These are phyloP conservation scores for Panaeolus cyanescens DNA, from an alignment of 768 basidiomycete species.

Conservation along the genomic window DNA sequence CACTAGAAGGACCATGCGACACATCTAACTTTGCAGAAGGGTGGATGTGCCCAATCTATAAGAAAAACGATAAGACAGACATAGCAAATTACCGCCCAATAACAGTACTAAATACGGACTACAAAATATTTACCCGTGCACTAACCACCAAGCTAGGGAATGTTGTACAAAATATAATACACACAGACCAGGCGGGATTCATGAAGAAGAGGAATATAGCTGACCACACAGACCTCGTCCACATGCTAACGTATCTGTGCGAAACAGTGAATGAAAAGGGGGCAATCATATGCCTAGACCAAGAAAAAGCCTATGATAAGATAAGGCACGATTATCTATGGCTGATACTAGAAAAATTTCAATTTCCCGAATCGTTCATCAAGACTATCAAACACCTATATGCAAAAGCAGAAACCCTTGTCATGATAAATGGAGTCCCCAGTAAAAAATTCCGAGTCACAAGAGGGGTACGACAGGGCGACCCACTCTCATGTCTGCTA, in stretches of 20 bases:
- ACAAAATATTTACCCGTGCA: constrained; percentile 30
- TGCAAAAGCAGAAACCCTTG: constrained; percentile 21
- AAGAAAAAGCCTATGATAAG: too few relatives aligned
- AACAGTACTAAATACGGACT: too few relatives aligned
- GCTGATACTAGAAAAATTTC: constrained; percentile 21
- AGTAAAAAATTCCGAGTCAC: constrained; percentile 26
- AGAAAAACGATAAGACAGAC: constrained; percentile 33
- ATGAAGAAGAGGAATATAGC: constrained; percentile 27
- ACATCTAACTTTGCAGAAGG: constrained; percentile 26
- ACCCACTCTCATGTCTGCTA: constrained; percentile 36
- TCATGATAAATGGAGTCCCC: constrained; percentile 34
- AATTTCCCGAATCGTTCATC: constrained; percentile 26
- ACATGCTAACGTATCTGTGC: constrained; percentile 23
- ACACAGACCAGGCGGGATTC: constrained; percentile 39
- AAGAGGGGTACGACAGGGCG: constrained; percentile 33
- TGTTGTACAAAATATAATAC: constrained; percentile 21
- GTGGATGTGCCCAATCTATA: constrained; percentile 42
- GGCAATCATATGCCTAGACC: too few relatives aligned
- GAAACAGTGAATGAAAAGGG: constrained; percentile 22
- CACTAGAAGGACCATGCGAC: constrained; percentile 15
- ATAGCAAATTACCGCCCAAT: constrained; percentile 40
- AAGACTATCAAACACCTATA: constrained; percentile 30
- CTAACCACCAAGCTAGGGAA: constrained; percentile 18
- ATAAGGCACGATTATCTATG: too few relatives aligned
- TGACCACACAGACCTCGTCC: constrained; percentile 29